Evolutionary conservation across 495 filamentous ascomycete genomes (phyloP).

Genomic region (Podospora appendiculata): DNA sequence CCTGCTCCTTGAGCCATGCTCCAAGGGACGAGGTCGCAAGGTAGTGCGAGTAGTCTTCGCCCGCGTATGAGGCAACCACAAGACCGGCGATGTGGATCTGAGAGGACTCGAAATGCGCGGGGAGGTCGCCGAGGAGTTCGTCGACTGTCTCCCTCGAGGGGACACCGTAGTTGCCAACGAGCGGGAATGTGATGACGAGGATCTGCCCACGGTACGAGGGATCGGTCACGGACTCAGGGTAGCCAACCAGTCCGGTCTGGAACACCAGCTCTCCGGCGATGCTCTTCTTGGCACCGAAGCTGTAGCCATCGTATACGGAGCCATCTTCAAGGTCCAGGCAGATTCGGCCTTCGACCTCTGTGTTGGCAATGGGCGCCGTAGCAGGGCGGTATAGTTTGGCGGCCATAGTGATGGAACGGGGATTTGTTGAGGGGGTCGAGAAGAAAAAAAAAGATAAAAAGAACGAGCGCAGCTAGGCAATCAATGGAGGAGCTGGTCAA

Average conservation of each 20-base stretch:
- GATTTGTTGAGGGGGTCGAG: background rate
- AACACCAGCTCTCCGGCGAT: slow-evolving; percentile 95
- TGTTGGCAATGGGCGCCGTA: slow-evolving; percentile 38
- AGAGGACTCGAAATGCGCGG: slow-evolving; percentile 83
- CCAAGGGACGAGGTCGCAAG: slow-evolving; percentile 83
- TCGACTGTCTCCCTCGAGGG: slow-evolving; percentile 78
- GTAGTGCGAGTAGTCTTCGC: slow-evolving; percentile 91
- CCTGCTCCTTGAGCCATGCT: slow-evolving; percentile 91
- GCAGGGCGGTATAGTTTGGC: slow-evolving; percentile 45
- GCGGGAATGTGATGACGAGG: slow-evolving; percentile 91
- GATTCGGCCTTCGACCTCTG: slow-evolving; percentile 51
- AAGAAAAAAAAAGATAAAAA: background rate
- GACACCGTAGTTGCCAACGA: slow-evolving; percentile 98
- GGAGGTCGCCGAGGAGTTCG: slow-evolving; percentile 70
- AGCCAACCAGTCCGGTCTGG: slow-evolving; percentile 99
- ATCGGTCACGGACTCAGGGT: slow-evolving; percentile 96
- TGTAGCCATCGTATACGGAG: slow-evolving; percentile 80
- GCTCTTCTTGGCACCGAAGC: slow-evolving; percentile 89
- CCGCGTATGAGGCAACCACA: slow-evolving; percentile 81
- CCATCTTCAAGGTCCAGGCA: slow-evolving; percentile 88
- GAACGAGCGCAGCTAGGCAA: background rate
- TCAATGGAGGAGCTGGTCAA: background rate
- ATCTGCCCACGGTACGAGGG: slow-evolving; percentile 99
- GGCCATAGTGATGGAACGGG: slow-evolving; percentile 27
- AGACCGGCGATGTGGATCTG: slow-evolving; percentile 90